These are phyloP conservation scores for Cladosporium sp. DNA, from an alignment of 2,329 filamentous ascomycete species.

Conservation along the genomic window DNA sequence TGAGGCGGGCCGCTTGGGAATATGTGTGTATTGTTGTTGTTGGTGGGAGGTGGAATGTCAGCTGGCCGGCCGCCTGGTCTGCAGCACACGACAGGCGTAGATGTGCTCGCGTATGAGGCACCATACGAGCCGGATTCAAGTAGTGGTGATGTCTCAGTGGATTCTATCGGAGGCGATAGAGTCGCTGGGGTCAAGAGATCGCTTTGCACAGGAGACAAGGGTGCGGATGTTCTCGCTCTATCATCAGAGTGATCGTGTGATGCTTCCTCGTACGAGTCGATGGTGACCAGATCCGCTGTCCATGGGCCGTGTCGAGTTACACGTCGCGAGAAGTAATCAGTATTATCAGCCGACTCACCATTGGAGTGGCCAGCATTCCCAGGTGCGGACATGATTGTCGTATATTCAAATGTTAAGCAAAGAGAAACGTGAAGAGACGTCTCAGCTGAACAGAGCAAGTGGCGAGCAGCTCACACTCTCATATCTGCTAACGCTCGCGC, in stretches of 20 bases:
- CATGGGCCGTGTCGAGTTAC: not conserved
- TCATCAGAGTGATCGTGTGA: not conserved
- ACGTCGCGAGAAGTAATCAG: slow-evolving; percentile 7
- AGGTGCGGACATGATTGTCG: not conserved
- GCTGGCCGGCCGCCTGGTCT: slow-evolving; percentile 11
- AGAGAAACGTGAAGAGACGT: not conserved
- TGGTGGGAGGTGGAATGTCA: not conserved
- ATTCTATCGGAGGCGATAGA: not conserved
- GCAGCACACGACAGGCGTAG: slow-evolving; percentile 12
- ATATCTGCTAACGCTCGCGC: not conserved
- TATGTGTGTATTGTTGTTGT: not conserved
- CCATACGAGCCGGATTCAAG: not conserved
- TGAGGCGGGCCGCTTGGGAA: not conserved
- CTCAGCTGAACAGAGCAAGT: not conserved
- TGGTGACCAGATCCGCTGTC: slow-evolving; percentile 4
- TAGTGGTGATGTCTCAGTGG: not conserved
- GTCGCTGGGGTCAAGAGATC: slow-evolving; percentile 4
- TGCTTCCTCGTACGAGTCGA: not conserved
- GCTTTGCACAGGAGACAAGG: slow-evolving; percentile 3
- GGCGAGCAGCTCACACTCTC: not conserved
- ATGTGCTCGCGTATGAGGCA: not conserved
- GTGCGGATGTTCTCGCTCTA: not conserved
- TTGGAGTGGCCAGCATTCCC: not conserved
- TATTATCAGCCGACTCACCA: not conserved
- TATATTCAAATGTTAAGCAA: not conserved